Conservation (phyloP, 495 filamentous ascomycete species). For the Lophiostoma macrostomum region DNA sequence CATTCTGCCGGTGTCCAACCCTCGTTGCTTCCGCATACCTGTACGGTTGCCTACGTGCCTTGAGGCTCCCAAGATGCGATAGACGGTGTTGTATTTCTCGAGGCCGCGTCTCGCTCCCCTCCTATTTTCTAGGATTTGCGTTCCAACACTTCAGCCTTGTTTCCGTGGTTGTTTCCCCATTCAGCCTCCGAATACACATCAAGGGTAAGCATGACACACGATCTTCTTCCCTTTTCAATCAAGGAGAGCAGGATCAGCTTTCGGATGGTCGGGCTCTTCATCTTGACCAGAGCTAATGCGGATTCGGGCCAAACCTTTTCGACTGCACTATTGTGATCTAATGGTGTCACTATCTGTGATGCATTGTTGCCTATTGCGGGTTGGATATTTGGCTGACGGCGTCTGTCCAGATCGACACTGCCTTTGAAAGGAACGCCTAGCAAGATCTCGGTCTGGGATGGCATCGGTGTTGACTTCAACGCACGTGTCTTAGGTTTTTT, state of each 20-base stretch:
- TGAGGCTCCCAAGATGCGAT: background rate
- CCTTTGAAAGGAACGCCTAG: too few species aligned
- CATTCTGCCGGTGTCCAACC: background rate
- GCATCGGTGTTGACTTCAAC: background rate
- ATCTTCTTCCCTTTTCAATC: background rate
- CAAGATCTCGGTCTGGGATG: too few species aligned
- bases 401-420: too few species aligned
- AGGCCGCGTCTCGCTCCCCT: background rate
- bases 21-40: background rate
- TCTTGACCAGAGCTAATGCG: too few species aligned
- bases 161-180: background rate
- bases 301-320: too few species aligned
- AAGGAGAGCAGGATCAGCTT: too few species aligned
- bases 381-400: too few species aligned
- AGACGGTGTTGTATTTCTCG: slow-evolving; percentile 2
- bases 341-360: too few species aligned
- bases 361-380: too few species aligned
- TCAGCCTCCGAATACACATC: slow-evolving; percentile 3
- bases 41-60: slow-evolving; percentile 1
- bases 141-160: background rate
- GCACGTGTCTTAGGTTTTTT: background rate
- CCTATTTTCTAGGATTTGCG: background rate
- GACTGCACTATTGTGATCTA: too few species aligned
- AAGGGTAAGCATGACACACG: slow-evolving; percentile 8
- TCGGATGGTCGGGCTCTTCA: too few species aligned